These are phyloP conservation scores for Botrytis deweyae DNA, from an alignment of 2,329 filamentous ascomycete genomes.

Conservation along the genomic window DNA sequence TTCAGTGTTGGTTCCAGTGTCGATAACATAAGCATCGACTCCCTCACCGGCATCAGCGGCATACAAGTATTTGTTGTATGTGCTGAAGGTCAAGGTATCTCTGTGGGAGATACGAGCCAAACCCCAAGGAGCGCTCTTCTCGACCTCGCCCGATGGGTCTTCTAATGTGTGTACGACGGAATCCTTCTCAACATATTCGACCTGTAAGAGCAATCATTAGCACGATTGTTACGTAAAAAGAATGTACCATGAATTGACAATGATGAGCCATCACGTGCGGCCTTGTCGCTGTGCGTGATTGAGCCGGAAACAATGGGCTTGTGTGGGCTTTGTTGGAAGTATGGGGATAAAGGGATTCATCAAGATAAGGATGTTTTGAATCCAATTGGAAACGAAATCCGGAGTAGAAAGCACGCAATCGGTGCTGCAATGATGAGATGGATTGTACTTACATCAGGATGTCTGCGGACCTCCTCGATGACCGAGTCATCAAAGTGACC, in stretches of 20 bases:
- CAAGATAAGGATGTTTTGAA: background rate
- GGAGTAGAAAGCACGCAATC: constrained; percentile 13
- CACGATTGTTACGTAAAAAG: constrained; percentile 16
- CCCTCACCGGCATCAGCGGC: constrained; percentile 87
- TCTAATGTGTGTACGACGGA: constrained; percentile 83
- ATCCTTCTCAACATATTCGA: constrained; percentile 95
- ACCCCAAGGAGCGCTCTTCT: constrained; percentile 98
- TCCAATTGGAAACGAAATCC: constrained; percentile 10
- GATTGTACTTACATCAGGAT: constrained; percentile 83
- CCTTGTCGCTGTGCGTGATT: constrained; percentile 18
- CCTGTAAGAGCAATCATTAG: constrained; percentile 53
- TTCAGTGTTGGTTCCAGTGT: constrained; percentile 90
- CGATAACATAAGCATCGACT: constrained; percentile 97
- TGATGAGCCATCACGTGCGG: constrained; percentile 31
- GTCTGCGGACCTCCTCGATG: constrained; percentile 89
- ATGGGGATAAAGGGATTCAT: background rate
- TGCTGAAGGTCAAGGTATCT: constrained; percentile 79
- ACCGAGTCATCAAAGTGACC: constrained; percentile 93
- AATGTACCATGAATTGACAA: constrained; percentile 4
- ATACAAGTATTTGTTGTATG: constrained; percentile 98
- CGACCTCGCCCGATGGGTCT: constrained; percentile 56
- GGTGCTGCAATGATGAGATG: background rate
- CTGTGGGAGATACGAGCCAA: constrained; percentile 97
- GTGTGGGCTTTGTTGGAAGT: background rate
- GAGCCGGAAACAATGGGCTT: background rate